Percentiles rank a stretch among this genome's conserved stretches.
Evolutionary conservation across 2,329 filamentous ascomycete genomes (phyloP).

Genomic region (Aureobasidium sp.): DNA sequence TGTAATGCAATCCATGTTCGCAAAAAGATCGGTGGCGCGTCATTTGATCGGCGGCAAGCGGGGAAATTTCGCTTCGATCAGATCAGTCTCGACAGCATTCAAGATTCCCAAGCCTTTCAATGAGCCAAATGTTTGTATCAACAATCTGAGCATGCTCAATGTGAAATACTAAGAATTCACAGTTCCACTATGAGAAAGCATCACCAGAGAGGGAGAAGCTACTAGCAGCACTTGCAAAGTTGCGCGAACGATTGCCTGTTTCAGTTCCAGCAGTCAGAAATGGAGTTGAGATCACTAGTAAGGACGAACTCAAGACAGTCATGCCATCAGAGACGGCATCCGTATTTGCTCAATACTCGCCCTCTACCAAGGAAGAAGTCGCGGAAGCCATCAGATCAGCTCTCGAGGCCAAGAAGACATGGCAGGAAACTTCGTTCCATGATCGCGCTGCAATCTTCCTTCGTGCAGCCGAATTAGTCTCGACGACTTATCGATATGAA

Average conservation of each 20-base stretch:
- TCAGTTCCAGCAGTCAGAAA: not conserved
- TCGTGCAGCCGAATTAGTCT: constrained; percentile 30
- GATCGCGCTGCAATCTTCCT: constrained; percentile 31
- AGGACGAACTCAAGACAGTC: not conserved
- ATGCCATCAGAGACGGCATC: not conserved
- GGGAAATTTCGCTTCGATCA: no score
- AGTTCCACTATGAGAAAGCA: not conserved
- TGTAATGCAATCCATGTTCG: no score
- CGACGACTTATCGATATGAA: constrained; percentile 26
- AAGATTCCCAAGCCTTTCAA: not conserved
- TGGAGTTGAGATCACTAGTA: not conserved
- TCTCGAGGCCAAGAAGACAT: no score
- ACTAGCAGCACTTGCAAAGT: not conserved
- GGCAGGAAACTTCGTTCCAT: no score
- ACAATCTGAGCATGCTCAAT: not conserved
- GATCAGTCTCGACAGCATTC: not conserved
- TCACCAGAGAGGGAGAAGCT: not conserved
- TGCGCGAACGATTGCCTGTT: not conserved
- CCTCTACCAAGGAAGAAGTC: not conserved
- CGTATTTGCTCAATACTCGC: not conserved
- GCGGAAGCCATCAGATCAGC: no score
- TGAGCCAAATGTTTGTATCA: not conserved
- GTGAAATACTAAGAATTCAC: not conserved
- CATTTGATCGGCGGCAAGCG: no score
- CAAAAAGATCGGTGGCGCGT: no score